Base-by-base conservation (phyloP, 2,329 filamentous ascomycete genomes). In the Monascus ruber region DNA sequence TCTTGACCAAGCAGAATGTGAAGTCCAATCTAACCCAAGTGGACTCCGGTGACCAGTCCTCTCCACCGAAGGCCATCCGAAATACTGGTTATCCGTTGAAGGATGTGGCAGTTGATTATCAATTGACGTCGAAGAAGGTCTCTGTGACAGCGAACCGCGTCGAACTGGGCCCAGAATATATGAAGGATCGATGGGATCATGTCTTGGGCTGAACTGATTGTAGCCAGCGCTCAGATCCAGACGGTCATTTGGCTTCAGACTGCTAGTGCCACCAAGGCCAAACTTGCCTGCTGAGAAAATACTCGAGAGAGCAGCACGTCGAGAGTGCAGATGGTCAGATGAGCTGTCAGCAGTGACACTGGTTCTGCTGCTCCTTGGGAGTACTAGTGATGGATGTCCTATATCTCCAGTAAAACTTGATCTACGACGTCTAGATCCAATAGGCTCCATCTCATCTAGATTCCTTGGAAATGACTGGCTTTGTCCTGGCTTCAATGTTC, bases 81-180 rank as follows among this genome's bases (percentile, higher is more conserved):
- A 84, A 24, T 81, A 83, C 35, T 79, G 76, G 45, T 80, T 85
- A 45, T 91, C 85, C 1, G 82, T 83, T 1, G 84, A 88, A 5
- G 85, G 85, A 35, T 85, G 73, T 1, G 84, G 82, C 38, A 88
- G 69, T 34, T 60, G 54, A 35, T 67, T 68, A 39, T 76, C 73
- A 42, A 69, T 73, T 0, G 73, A 76, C 4, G 69, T 71, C 8
- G 73, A 76, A 4, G 68, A 68, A 9, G 68, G 68, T 35, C 68
- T 56, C 5, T 68, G 67, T 33, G 67, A 69, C 6, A 67, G 48
- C 9, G 65, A 65, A 11, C 62, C 64, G 10, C 62, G 57, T 28
- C 64, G 61, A 36, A 65, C 62, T 36, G 56, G 53, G 11, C 65
- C 64, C 5, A 68, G 50, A 38, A 66, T 63, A 35, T 59, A 64